Base-by-base conservation (phyloP, 805 yeast genomes). In the Schwanniomyces yamadae region DNA sequence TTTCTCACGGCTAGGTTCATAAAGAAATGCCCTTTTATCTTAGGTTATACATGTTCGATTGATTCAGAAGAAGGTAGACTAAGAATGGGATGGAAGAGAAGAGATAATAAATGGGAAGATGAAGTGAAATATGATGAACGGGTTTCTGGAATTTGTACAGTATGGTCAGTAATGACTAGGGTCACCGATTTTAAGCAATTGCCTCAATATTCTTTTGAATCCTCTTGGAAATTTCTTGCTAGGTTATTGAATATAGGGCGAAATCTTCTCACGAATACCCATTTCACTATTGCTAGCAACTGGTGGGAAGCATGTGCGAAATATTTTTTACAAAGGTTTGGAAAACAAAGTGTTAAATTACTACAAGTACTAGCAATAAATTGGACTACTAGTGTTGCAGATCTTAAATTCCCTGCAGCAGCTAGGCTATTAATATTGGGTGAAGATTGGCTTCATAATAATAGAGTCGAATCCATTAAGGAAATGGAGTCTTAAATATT, bases 231-330 rank as follows among this genome's bases (percentile, higher is more conserved):
- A 21, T 73, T 87, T 55, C 45, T 84, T n/a, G 82, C 96, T 0
- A 66, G 97, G 28, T 57, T 78, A 33, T 66, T 84, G 28, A 89
- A 93, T 59, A 62, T 73, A 0, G 73, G 78, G 1, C 22, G 52
- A 3, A 63, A 64, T 0, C 55, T 74, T 10, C 52, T 89, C 9
- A 66, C 78, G 0, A 82, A 86, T 45, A 74, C 83, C 1, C 95
- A 90, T 55, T 90, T 71, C 52, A 69, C 79, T 0, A 75, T 83
- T 2, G 71, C 80, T 4, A 82, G 87, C 2, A 77, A 84, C 22
- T 90, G 97, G 97, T 88, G 97, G 95, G 98, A 93, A 46, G 78
- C 89, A 4, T 71, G 83, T 32, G 90, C 85, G 0, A 42, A 48
- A 6, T 69, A 78, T 27, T 76, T 91, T 37, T 35, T 71, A 6